These are phyloP conservation scores for Chlorella variabilis DNA, from an alignment of 163 green algal genomes.

Conservation along the genomic window DNA sequence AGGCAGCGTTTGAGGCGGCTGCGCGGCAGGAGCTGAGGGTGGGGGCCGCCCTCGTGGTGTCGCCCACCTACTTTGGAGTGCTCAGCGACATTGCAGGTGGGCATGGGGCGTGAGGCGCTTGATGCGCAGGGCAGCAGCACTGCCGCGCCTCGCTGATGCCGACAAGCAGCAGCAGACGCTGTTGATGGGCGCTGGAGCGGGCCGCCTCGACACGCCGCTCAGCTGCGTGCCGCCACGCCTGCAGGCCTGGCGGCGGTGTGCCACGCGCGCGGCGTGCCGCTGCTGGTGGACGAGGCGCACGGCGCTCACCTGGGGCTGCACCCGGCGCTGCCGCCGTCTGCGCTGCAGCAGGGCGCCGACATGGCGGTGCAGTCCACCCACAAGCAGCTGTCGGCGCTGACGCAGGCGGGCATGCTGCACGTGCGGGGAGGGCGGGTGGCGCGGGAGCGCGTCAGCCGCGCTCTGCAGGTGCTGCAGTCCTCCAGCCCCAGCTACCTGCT, in stretches of 20 bases:
- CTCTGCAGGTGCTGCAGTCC: slow-evolving; percentile 64
- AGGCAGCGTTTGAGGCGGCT: slow-evolving; percentile 49
- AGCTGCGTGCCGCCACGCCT: no score
- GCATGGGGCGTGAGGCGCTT: background rate
- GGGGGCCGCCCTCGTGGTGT: slow-evolving; percentile 82
- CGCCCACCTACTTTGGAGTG: slow-evolving; percentile 92
- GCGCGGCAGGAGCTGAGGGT: slow-evolving; percentile 39
- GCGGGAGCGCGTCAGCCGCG: background rate
- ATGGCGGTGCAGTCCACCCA: slow-evolving; percentile 93
- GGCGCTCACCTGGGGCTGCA: slow-evolving; percentile 83
- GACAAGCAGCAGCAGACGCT: background rate
- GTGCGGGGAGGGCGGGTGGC: slow-evolving; percentile 38
- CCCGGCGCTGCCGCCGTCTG: slow-evolving; percentile 23
- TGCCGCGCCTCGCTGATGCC: background rate
- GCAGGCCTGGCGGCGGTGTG: slow-evolving; percentile 72
- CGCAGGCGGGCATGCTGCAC: slow-evolving; percentile 86
- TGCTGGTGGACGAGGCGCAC: slow-evolving; percentile 96
- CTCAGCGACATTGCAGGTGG: slow-evolving; percentile 67
- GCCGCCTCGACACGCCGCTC: no score
- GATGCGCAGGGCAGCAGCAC: background rate
- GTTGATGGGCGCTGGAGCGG: no score
- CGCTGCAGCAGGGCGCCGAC: slow-evolving; percentile 69
- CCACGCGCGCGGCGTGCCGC: slow-evolving; percentile 62
- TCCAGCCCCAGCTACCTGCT: slow-evolving; percentile 93
- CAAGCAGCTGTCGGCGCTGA: slow-evolving; percentile 88